These are phyloP conservation scores for Cladosporium sp. DNA, from an alignment of 2,329 filamentous ascomycete genomes.

Conservation along the genomic window DNA sequence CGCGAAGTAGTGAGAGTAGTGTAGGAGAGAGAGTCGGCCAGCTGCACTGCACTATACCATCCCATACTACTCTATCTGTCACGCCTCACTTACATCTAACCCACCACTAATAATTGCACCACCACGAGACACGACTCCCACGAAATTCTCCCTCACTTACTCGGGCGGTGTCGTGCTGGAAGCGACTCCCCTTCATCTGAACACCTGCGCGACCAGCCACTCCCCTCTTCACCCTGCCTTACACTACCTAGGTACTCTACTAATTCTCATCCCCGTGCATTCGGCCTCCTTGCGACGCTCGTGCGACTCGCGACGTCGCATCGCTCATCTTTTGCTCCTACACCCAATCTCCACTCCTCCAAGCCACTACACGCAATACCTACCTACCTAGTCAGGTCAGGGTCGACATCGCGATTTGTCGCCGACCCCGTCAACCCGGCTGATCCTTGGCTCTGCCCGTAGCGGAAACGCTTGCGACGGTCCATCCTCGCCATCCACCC, in stretches of 20 bases:
- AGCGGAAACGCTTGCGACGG: not conserved
- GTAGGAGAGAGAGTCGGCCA: no score
- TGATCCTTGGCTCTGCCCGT: not conserved
- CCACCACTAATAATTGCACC: no score
- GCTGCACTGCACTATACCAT: no score
- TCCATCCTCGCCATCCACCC: not conserved
- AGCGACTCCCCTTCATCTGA: slow-evolving; percentile 4
- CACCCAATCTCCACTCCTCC: not conserved
- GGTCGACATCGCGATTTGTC: no score
- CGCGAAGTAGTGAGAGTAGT: not conserved
- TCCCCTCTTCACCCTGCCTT: not conserved
- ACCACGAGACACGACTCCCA: no score
- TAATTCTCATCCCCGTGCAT: no score
- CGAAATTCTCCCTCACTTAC: no score
- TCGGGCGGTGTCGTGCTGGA: not conserved
- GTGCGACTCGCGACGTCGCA: slow-evolving; percentile 1
- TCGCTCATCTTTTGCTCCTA: not conserved
- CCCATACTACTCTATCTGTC: not conserved
- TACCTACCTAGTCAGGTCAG: no score
- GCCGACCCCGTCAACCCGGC: not conserved
- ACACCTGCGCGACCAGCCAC: slow-evolving; percentile 10
- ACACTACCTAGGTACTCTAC: no score
- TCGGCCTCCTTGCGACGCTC: slow-evolving; percentile 10
- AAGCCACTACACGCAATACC: no score
- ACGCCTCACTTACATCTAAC: not conserved